Conservation (phyloP, 1,284 basidiomycete species). For the Cutaneotrichosporon sp. region DNA sequence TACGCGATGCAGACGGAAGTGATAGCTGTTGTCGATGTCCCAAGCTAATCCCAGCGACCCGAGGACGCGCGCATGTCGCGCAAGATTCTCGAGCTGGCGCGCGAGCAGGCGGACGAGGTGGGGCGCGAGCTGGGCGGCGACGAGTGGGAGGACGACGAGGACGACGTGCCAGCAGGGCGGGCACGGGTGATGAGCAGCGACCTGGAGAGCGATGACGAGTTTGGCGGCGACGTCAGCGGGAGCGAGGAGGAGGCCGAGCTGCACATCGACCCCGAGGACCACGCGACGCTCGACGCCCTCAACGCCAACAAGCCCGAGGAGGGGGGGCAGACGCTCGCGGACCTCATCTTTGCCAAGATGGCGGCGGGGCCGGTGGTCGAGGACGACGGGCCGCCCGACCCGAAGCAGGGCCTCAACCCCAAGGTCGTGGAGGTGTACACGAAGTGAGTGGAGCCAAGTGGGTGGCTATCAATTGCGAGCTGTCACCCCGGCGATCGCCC, state of each 20-base stretch:
- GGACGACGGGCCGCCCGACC: conserved; percentile 68
- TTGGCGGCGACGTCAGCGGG: conserved; percentile 47
- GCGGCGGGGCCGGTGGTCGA: conserved; percentile 61
- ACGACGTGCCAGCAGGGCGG: conserved; percentile 37
- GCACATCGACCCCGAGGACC: conserved; percentile 84
- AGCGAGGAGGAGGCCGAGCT: conserved; percentile 60
- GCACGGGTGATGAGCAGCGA: conserved; percentile 49
- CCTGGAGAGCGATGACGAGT: conserved; percentile 47
- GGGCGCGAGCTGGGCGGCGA: conserved; percentile 59
- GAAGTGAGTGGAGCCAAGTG: conserved; percentile 64
- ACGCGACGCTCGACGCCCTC: conserved; percentile 78
- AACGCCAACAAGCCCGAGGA: conserved; percentile 29
- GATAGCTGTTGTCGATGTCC: not conserved
- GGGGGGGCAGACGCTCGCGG: conserved; percentile 69
- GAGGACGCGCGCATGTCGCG: conserved; percentile 83
- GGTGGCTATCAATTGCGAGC: no score
- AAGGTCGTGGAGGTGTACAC: conserved; percentile 93
- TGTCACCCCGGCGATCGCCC: no score
- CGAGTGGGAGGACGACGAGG: conserved; percentile 53
- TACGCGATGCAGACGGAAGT: not conserved
- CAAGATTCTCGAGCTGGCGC: conserved; percentile 89
- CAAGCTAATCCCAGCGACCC: conserved; percentile 59
- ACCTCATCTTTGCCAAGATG: conserved; percentile 93
- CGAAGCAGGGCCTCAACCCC: conserved; percentile 91
- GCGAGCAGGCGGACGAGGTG: conserved; percentile 90